These are phyloP conservation scores for Arthroderma sp. DNA, from an alignment of 2,329 filamentous ascomycete species.

Conservation along the genomic window DNA sequence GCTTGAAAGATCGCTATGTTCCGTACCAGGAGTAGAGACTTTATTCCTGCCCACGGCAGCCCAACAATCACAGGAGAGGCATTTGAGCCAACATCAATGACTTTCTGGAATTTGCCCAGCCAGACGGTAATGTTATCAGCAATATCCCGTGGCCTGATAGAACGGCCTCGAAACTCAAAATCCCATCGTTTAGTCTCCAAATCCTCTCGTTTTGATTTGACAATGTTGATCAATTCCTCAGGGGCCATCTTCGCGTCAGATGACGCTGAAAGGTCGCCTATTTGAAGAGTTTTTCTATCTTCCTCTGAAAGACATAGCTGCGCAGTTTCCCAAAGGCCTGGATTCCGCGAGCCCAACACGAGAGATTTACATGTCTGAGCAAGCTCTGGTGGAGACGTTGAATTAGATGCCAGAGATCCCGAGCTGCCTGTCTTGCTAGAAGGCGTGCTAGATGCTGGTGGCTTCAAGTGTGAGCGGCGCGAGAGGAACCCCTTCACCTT, in stretches of 20 bases:
- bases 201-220: not conserved
- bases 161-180: constrained; percentile 1
- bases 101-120: constrained; percentile 7
- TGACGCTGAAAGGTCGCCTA: not conserved
- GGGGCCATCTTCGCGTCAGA: not conserved
- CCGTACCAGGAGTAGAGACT: constrained; percentile 9
- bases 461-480: no score
- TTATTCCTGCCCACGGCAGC: constrained; percentile 10
- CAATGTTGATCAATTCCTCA: not conserved
- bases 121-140: not conserved
- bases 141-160: not conserved
- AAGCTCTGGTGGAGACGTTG: no score
- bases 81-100: constrained; percentile 8
- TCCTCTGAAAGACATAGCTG: not conserved
- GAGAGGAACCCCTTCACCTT: no score
- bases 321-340: not conserved
- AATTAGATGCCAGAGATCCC: no score
- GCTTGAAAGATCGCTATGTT: not conserved
- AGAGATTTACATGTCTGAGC: no score
- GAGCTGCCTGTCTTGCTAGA: no score
- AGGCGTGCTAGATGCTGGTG: no score
- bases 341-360: no score
- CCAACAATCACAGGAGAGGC: constrained; percentile 9
- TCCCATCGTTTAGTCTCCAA: not conserved
- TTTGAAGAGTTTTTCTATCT: not conserved